These are phyloP conservation scores for Trifolium repens DNA, from an alignment of 306 rosid genomes.

Conservation along the genomic window DNA sequence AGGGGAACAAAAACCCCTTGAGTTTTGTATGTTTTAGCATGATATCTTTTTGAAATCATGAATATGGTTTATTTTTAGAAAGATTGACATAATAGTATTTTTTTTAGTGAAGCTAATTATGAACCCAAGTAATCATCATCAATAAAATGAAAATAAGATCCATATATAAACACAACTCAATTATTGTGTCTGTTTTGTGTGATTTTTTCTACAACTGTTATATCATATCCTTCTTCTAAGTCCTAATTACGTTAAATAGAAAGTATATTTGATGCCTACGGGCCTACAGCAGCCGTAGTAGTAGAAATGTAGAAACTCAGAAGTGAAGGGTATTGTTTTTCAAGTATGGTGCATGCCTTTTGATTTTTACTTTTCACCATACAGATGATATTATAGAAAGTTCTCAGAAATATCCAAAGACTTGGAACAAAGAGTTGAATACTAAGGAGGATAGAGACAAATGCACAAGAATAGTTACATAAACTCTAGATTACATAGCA, in stretches of 20 bases:
- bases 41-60: conserved; percentile 34
- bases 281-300: no score
- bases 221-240: not conserved
- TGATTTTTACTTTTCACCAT: no score
- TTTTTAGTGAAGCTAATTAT: conserved; percentile 26
- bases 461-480: no score
- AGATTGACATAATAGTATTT: conserved; percentile 18
- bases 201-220: conserved; percentile 8
- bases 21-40: not conserved
- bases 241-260: not conserved
- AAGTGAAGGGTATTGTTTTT: no score
- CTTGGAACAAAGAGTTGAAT: not conserved
- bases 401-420: not conserved
- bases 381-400: no score
- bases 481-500: not conserved
- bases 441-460: not conserved
- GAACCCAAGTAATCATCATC: conserved; percentile 26
- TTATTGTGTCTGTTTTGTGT: not conserved
- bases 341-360: no score
- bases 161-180: not conserved
- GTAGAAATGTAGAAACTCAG: no score
- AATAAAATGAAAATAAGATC: conserved; percentile 24
- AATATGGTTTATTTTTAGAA: conserved; percentile 1
- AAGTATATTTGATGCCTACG: not conserved
- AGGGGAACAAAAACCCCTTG: not conserved